phyloP scores from a whole-genome alignment of 352 stramenopile species.

The Paralagenidium karlingii region DNA sequence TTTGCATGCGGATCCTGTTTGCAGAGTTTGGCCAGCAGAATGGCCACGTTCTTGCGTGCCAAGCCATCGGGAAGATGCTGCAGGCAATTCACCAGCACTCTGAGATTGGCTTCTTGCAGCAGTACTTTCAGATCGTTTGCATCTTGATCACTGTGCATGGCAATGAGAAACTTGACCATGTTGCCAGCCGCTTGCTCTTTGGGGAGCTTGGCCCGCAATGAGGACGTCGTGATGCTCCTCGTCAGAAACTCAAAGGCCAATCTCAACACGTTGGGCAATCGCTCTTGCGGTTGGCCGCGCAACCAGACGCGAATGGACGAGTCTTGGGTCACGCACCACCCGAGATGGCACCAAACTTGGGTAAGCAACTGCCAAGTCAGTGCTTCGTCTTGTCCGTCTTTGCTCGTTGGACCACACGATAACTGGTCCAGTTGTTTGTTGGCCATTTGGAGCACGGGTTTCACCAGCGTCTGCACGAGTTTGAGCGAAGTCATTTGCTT shows the following conservation, averaged over 20 bases:
- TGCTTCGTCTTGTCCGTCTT: background rate
- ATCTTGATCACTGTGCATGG: constrained; percentile 15
- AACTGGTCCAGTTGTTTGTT: too few species aligned
- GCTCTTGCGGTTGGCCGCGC: too few species aligned
- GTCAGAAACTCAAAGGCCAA: too few species aligned
- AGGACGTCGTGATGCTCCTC: too few species aligned
- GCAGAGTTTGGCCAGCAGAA: constrained; percentile 61
- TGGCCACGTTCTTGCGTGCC: constrained; percentile 63
- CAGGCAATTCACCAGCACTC: constrained; percentile 25
- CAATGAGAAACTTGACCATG: constrained; percentile 50
- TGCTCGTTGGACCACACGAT: too few species aligned
- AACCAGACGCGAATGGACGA: constrained; percentile 20
- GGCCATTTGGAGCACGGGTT: too few species aligned
- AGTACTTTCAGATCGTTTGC: constrained; percentile 5
- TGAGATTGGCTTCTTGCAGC: constrained; percentile 14
- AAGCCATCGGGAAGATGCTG: constrained; percentile 29
- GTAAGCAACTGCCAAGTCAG: constrained; percentile 39
- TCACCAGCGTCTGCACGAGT: too few species aligned
- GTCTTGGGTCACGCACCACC: constrained; percentile 25
- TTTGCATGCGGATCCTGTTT: constrained; percentile 33
- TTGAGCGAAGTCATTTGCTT: too few species aligned
- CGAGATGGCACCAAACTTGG: constrained; percentile 63
- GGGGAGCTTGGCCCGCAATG: too few species aligned
- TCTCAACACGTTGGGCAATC: too few species aligned
- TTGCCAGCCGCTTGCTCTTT: constrained; percentile 57